Evolutionary conservation across 805 yeast species (phyloP).

Genomic region (Grigorovia jiainica): DNA sequence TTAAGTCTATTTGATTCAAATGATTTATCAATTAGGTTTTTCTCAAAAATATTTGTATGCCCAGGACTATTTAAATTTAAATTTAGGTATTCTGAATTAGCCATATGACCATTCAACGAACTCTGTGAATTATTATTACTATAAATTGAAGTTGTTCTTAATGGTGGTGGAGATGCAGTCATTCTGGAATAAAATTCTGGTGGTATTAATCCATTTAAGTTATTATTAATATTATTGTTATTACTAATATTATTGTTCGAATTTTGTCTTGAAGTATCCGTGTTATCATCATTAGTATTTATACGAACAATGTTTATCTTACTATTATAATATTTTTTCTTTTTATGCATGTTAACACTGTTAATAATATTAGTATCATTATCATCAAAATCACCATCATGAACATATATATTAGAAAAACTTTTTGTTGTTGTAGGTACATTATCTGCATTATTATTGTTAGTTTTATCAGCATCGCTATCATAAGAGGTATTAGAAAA

Average conservation of each 20-base stretch:
- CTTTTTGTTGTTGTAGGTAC: slow-evolving; percentile 3
- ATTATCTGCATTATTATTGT: background rate
- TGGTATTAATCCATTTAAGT: slow-evolving; percentile 22
- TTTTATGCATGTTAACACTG: too few relatives aligned
- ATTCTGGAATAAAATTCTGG: slow-evolving; percentile 29
- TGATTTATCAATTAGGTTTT: slow-evolving; percentile 21
- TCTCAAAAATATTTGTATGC: slow-evolving; percentile 14
- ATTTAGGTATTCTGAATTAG: background rate
- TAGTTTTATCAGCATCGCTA: background rate
- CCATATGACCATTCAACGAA: slow-evolving; percentile 1
- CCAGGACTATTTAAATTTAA: background rate
- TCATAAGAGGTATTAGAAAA: background rate
- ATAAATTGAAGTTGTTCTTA: background rate
- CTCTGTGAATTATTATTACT: slow-evolving; percentile 21
- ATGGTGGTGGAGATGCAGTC: slow-evolving; percentile 23
- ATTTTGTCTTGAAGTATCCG: background rate
- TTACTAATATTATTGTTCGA: background rate
- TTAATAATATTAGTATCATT: too few relatives aligned
- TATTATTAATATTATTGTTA: background rate
- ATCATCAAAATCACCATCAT: slow-evolving; percentile 26
- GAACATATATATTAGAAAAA: slow-evolving; percentile 26
- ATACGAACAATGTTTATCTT: too few relatives aligned
- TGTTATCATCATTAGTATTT: background rate
- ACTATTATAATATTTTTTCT: slow-evolving; percentile 1
- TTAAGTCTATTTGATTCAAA: slow-evolving; percentile 20